phyloP scores from a whole-genome alignment of 345 rosid species.

The Syzygium aqueum region DNA sequence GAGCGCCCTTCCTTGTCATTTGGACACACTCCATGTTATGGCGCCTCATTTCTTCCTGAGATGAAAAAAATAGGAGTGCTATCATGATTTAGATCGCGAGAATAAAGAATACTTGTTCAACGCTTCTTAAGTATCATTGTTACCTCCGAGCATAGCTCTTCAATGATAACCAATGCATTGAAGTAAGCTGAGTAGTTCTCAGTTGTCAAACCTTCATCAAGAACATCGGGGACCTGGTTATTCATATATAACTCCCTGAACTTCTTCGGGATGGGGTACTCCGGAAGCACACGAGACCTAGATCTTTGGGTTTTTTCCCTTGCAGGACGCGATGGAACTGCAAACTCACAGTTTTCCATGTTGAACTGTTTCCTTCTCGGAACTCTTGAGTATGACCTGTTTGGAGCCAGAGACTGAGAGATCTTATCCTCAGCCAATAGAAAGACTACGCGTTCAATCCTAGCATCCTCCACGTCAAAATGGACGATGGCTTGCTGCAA shows the following conservation, averaged over 20 bases:
- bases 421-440: conserved; percentile 48
- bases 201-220: conserved; percentile 15
- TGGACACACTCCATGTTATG: conserved; percentile 33
- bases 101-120: background rate
- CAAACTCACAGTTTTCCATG: conserved; percentile 10
- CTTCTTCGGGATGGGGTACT: conserved; percentile 36
- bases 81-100: background rate
- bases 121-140: background rate
- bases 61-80: background rate
- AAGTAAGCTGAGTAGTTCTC: conserved; percentile 37
- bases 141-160: conserved; percentile 55
- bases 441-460: conserved; percentile 40
- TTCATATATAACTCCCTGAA: conserved; percentile 27
- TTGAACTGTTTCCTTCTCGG: conserved; percentile 18
- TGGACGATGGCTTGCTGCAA: conserved; percentile 36
- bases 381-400: conserved; percentile 20
- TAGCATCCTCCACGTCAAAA: conserved; percentile 33
- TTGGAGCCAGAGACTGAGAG: conserved; percentile 30
- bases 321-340: conserved; percentile 11
- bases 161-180: conserved; percentile 35
- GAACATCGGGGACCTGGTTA: conserved; percentile 20
- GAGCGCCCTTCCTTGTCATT: conserved; percentile 34
- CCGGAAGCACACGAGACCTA: background rate
- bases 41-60: conserved; percentile 42
- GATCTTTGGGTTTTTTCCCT: background rate